These are phyloP conservation scores for Sphagnum fallax DNA, from an alignment of 228 moss, liverwort and hornwort species.

Conservation along the genomic window DNA sequence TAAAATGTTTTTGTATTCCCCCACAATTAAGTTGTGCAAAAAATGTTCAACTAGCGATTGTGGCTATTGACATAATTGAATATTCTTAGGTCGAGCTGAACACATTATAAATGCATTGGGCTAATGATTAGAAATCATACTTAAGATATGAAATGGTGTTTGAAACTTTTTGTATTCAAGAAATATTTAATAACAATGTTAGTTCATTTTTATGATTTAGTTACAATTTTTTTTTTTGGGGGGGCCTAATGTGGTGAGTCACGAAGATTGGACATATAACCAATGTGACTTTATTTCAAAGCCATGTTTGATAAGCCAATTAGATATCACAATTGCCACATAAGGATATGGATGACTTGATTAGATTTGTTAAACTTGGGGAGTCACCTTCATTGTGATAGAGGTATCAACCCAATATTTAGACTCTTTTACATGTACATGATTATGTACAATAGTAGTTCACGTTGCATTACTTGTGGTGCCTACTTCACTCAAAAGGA, in stretches of 20 bases:
- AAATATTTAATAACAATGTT: background rate
- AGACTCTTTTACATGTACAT: no score
- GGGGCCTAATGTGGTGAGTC: slow-evolving; percentile 30
- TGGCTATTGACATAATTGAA: background rate
- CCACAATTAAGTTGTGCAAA: background rate
- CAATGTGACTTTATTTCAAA: slow-evolving; percentile 92
- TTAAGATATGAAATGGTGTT: background rate
- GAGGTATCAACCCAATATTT: no score
- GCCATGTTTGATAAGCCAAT: slow-evolving; percentile 27
- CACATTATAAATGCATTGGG: background rate
- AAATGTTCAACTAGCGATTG: background rate
- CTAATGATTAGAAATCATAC: background rate
- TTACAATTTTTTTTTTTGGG: no score
- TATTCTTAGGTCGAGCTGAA: background rate
- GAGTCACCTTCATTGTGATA: no score
- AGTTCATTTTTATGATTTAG: background rate
- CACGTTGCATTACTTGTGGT: no score
- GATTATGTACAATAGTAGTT: no score
- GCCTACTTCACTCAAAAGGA: no score
- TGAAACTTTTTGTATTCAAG: background rate
- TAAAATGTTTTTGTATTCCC: background rate
- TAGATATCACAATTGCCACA: background rate
- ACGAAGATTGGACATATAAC: slow-evolving; percentile 97
- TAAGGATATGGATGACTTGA: no score
- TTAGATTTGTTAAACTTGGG: no score